phyloP scores from a whole-genome alignment of 2,329 filamentous ascomycete species.

The Apiospora pterosperma region DNA sequence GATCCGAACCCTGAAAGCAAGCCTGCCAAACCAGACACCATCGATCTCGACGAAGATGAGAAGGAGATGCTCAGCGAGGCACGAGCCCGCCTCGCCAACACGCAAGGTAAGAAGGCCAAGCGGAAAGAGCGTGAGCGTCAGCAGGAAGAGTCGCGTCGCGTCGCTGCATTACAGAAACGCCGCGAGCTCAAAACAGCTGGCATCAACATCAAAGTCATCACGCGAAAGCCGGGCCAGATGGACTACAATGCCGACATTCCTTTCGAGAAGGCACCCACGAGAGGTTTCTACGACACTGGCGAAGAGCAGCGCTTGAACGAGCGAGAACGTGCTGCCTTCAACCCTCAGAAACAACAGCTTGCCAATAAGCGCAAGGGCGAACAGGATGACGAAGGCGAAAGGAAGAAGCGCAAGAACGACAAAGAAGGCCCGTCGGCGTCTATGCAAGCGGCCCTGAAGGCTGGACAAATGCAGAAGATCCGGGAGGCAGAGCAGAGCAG shows the following conservation, averaged over 20 bases:
- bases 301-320: constrained; percentile 84
- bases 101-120: constrained; percentile 98
- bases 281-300: constrained; percentile 89
- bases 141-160: constrained; percentile 85
- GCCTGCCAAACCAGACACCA: constrained; percentile 90
- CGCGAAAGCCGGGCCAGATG: constrained; percentile 93
- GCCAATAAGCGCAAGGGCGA: constrained; percentile 93
- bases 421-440: constrained; percentile 77
- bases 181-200: constrained; percentile 95
- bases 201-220: constrained; percentile 95
- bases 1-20: constrained; percentile 98
- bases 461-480: constrained; percentile 90
- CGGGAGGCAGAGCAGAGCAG: constrained; percentile 96
- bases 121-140: constrained; percentile 93
- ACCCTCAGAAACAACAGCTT: constrained; percentile 88
- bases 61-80: constrained; percentile 99
- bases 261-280: constrained; percentile 86
- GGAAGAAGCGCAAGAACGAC: constrained; percentile 85
- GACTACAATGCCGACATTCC: constrained; percentile 99
- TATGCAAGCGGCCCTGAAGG: constrained; percentile 84
- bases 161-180: constrained; percentile 90
- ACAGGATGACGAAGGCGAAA: constrained; percentile 73
- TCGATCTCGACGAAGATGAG: constrained; percentile 97
- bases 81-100: constrained; percentile 92
- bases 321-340: constrained; percentile 77